Evolutionary conservation across 169 alveolate genomes (phyloP), one percentile per base, ranked within the genome.

Genomic region (Eimeria maxima): DNA sequence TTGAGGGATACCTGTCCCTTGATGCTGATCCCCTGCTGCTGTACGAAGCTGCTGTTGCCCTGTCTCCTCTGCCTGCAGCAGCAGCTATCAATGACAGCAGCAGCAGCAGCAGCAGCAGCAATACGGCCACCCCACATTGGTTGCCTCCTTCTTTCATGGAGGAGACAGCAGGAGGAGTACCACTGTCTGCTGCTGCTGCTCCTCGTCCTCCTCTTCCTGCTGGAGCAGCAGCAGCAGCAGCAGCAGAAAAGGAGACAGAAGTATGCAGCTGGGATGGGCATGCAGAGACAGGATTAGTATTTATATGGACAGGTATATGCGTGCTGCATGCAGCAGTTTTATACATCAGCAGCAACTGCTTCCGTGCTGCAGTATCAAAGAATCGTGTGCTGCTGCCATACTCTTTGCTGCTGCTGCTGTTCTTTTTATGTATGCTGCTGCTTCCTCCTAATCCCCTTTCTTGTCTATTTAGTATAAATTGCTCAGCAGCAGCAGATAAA

Each of bases 271-370:
- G 98, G 7, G 99, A 98, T 90, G 97, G 97, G 76, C 97, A 96
- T 11, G 45, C 95, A 81, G 99, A 98, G 78, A 97, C 98, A 57
- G 98, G 97, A 10, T 87, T 97, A 13, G 95, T 97, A 33, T 97
- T 98, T 76, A 84, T 98, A 69, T 97, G 98, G 99, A 96, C 97
- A 60, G 97, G 98, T 53, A 96, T 96, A 80, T 98, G 97, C 93
- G 97, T 97, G 88, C 97, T 97, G 63, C 97, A 97, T 92, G 97
- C 98, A 45, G 99, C 98, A 4, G 74, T 97, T 57, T 97, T 98
- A 16, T 97, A 96, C 50, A 96, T 97, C 24, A 96, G 97, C 74
- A 98, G 99, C 7, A 98, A 98, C 14, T 96, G 50, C 97, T 97
- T 96, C 89, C 10, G 99, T 76, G 97, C 97, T 76, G 67, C 96